Percentiles rank a stretch among this genome's conserved stretches.
Conservation (phyloP, 352 stramenopile species). For the Saprolegnia parasitica region DNA sequence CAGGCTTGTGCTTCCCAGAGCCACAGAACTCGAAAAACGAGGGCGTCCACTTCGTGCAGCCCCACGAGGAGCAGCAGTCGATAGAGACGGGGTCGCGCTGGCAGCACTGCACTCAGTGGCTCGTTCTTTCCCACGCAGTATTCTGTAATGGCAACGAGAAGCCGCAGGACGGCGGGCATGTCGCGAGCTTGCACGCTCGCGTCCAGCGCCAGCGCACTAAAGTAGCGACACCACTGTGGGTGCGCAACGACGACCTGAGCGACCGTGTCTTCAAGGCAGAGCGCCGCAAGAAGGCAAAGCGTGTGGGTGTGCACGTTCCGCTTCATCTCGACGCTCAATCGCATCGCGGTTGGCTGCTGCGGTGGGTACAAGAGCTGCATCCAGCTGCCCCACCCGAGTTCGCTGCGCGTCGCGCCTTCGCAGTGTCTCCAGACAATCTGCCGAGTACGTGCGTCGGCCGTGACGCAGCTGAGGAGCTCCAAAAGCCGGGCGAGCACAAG, state of each 20-base stretch:
- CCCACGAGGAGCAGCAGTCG: neutral
- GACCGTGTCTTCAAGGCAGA: conserved; percentile 9
- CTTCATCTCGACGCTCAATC: neutral
- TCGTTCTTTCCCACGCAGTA: neutral
- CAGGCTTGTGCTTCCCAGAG: neutral
- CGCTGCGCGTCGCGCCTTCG: neutral
- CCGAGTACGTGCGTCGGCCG: neutral
- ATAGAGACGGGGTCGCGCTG: neutral
- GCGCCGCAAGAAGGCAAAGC: conserved; percentile 12
- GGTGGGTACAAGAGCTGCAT: conserved; percentile 12
- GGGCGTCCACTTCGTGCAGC: neutral
- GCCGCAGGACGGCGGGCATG: neutral
- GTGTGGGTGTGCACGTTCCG: neutral
- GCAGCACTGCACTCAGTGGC: neutral
- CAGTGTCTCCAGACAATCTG: conserved; percentile 5
- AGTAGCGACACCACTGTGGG: neutral
- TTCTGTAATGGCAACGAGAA: conserved; percentile 7
- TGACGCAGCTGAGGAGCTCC: neutral
- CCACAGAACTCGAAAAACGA: conserved; percentile 18
- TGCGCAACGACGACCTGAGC: neutral
- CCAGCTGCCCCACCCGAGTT: conserved; percentile 15
- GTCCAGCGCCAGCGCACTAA: neutral
- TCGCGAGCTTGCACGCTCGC: neutral
- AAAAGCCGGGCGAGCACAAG: neutral
- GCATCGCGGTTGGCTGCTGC: neutral